Evolutionary conservation across 2,329 filamentous ascomycete genomes (phyloP).

Genomic region (Fusarium sp.): DNA sequence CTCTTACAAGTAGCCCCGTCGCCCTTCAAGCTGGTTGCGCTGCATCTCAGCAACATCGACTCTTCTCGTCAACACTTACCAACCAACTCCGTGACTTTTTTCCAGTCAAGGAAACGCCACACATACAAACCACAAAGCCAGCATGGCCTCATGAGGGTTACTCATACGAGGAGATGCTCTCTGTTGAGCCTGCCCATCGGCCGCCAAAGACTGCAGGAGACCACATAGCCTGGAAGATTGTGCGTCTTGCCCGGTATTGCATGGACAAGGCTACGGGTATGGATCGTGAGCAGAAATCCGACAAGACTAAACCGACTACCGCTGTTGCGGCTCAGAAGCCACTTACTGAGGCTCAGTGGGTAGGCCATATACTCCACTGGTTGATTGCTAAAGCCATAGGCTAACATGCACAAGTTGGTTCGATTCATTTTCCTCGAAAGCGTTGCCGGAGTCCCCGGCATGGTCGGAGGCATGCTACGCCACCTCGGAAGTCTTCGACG

Average conservation of each 20-base stretch:
- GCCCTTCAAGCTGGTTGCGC: conserved; percentile 26
- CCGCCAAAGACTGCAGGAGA: conserved; percentile 77
- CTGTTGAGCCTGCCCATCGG: conserved; percentile 79
- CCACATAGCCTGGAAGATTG: conserved; percentile 77
- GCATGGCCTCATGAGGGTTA: conserved; percentile 79
- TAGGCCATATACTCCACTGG: conserved; percentile 40
- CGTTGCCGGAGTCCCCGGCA: conserved; percentile 93
- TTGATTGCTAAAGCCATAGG: background rate
- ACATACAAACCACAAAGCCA: conserved; percentile 69
- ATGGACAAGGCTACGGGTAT: conserved; percentile 84
- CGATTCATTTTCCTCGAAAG: conserved; percentile 94
- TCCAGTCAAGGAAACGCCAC: conserved; percentile 66
- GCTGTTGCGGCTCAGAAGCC: conserved; percentile 63
- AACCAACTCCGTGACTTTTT: conserved; percentile 67
- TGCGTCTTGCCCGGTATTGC: conserved; percentile 78
- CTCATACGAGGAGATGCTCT: conserved; percentile 80
- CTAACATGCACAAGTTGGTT: conserved; percentile 61
- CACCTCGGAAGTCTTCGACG: conserved; percentile 85
- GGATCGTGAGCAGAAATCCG: conserved; percentile 74
- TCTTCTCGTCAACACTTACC: conserved; percentile 61
- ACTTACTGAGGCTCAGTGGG: conserved; percentile 87
- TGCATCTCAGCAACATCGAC: conserved; percentile 29
- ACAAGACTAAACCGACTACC: conserved; percentile 65
- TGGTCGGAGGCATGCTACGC: conserved; percentile 94
- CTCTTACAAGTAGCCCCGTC: conserved; percentile 17